Base-by-base conservation (phyloP, 2,329 filamentous ascomycete species). In the Blastomyces silverae region DNA sequence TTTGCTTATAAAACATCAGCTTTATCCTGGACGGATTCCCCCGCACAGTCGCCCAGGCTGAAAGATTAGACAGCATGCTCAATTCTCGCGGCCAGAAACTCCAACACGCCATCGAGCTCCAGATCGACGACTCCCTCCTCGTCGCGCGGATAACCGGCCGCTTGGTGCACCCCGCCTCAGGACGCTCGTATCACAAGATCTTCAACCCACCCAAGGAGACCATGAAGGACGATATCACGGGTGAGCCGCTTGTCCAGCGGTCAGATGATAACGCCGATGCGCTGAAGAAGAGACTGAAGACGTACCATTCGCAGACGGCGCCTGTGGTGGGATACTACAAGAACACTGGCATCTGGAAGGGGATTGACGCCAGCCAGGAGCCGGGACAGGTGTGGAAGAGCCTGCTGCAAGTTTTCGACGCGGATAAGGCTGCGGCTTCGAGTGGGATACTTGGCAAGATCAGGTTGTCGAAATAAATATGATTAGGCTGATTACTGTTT, bases 21-120 rank as follows among this genome's bases (percentile, higher is more conserved):
- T 99, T 99, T 84, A 99, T 99, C 76, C 90, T 99, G 73, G 94
- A 99, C 78, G 94, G 94, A 70, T 99, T 99, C 85, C 94, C 94
- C 65, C 91, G 94, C 74, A 99, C 94, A 65, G 93, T 99, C 62
- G 87, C 91, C 66, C 94, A 99, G 80, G 94, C 94, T 67, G 88
- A 97, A 83, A 88, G 92, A 74, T 89, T 99, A 74, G 94, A 99
- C 79, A 83, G 85, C 72, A 99, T 99, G 94, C 89, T 99, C 69
- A 75, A 80, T 62, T 83, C 83, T 69, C 88, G 90, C 78, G 83
- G 88, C 71, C 89, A 95, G 81, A 89, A 87, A 73, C 88, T 99
- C 70, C 91, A 96, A 81, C 92, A 97, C 80, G 94, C 93, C 68
- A 83, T 99, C 66, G 93, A 99, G 83, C 89, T 99, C 71, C 87